Percentiles rank a stretch among this genome's conserved stretches.
phyloP scores from a whole-genome alignment of 2,329 filamentous ascomycete species.

The Ascochyta pisi region DNA sequence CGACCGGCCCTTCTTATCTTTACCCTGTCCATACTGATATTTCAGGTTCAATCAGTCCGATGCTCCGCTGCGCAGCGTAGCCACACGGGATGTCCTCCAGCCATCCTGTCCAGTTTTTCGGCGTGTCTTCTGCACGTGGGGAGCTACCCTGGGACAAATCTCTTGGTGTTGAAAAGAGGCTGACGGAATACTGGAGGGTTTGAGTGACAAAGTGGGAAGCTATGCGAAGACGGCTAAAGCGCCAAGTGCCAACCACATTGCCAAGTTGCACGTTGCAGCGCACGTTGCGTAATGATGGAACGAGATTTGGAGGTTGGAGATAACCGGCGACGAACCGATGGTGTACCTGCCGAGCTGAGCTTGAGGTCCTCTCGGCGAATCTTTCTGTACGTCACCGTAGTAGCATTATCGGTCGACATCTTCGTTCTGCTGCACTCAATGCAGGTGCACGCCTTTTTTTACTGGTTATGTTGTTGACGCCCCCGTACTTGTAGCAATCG shows the following conservation, averaged over 20 bases:
- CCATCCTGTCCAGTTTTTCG: conserved; percentile 25
- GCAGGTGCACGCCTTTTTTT: background rate
- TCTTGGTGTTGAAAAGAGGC: conserved; percentile 12
- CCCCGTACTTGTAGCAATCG: background rate
- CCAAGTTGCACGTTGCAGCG: conserved; percentile 15
- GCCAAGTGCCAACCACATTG: conserved; percentile 16
- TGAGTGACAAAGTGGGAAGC: conserved; percentile 10
- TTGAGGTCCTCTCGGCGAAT: conserved; percentile 8
- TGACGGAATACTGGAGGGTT: conserved; percentile 14
- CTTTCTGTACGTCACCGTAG: conserved; percentile 11
- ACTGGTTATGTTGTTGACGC: background rate
- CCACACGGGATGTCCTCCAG: conserved; percentile 21
- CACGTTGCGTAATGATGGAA: conserved; percentile 17
- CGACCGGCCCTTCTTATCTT: conserved; percentile 33
- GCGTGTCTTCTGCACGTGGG: conserved; percentile 37
- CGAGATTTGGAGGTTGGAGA: conserved; percentile 9
- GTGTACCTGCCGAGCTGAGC: conserved; percentile 21
- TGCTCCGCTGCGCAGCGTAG: conserved; percentile 11
- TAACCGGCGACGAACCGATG: conserved; percentile 10
- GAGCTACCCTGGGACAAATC: conserved; percentile 18
- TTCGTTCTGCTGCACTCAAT: background rate
- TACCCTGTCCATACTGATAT: conserved; percentile 4
- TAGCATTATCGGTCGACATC: background rate
- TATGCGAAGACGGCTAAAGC: conserved; percentile 12
- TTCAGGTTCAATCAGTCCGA: conserved; percentile 13